phyloP scores from a whole-genome alignment of 208 protist species.

The Acanthamoeba culbertsoni region DNA sequence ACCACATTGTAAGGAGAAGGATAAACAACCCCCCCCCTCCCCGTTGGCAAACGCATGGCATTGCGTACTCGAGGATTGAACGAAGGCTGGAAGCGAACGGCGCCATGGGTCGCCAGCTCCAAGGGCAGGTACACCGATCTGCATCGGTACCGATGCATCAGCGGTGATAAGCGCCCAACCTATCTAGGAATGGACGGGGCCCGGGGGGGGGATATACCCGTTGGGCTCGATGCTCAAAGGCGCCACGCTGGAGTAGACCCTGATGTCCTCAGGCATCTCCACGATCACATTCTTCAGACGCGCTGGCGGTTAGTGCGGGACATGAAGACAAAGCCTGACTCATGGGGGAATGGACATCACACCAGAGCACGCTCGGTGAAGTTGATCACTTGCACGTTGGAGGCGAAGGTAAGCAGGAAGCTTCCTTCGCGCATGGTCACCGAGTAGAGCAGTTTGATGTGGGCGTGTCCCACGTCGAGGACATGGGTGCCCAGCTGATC shows the following conservation, averaged over 20 bases:
- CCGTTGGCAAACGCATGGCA: neutral
- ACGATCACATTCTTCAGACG: neutral
- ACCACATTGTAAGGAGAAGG: neutral
- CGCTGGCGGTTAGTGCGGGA: too few species aligned
- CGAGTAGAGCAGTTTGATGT: conserved; percentile 40
- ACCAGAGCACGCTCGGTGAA: conserved; percentile 12
- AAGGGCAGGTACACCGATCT: conserved; percentile 8
- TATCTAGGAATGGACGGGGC: neutral
- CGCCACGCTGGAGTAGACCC: neutral
- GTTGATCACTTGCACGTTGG: conserved; percentile 44
- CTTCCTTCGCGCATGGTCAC: conserved; percentile 20
- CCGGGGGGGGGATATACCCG: neutral
- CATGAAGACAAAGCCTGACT: too few species aligned
- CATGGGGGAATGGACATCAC: too few species aligned
- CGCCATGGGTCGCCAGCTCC: conserved; percentile 8
- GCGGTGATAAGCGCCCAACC: too few species aligned
- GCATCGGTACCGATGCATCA: too few species aligned
- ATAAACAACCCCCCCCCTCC: too few species aligned
- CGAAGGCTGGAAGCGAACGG: conserved; percentile 23
- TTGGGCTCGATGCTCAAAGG: neutral
- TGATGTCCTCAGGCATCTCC: neutral
- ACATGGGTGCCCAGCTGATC: neutral
- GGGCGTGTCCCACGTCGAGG: neutral
- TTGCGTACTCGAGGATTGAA: neutral
- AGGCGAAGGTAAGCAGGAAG: neutral